These are phyloP conservation scores for Zygnema circumcarinatum DNA, from an alignment of 139 green algal species.

Conservation along the genomic window DNA sequence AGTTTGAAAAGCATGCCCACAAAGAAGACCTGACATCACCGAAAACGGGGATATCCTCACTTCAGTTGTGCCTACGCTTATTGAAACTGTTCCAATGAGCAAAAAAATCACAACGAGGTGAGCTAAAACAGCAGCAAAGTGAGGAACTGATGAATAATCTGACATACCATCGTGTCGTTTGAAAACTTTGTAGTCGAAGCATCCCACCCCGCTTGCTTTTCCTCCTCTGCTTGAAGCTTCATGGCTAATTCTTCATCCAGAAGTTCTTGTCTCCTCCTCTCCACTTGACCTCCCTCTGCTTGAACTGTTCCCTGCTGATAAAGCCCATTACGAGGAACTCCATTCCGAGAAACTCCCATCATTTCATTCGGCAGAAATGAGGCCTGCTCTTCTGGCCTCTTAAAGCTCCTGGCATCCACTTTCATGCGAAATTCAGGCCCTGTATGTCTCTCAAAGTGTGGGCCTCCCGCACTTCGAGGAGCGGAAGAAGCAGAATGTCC, in stretches of 20 bases:
- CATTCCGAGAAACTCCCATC: too few species aligned
- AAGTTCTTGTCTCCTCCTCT: background rate
- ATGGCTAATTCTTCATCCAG: background rate
- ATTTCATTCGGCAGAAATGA: too few species aligned
- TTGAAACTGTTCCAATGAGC: background rate
- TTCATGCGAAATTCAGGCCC: background rate
- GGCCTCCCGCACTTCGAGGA: background rate
- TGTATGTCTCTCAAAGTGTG: background rate
- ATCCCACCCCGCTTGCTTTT: background rate
- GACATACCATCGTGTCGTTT: too few species aligned
- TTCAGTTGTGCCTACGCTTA: background rate
- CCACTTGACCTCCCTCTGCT: background rate
- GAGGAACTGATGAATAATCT: too few species aligned
- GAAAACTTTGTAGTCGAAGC: background rate
- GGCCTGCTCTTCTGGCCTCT: too few species aligned
- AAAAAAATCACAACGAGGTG: too few species aligned
- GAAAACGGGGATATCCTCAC: too few species aligned
- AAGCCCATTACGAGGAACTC: background rate
- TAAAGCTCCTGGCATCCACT: background rate
- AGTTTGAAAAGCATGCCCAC: too few species aligned
- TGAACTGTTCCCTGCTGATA: background rate
- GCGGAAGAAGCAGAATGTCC: background rate
- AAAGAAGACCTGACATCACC: too few species aligned
- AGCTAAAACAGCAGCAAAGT: too few species aligned
- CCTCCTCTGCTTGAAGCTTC: conserved; percentile 20